Percentiles rank a stretch among this genome's conserved stretches.
These are phyloP conservation scores for Candida vartiovaarae DNA, from an alignment of 805 yeast species.

Conservation along the genomic window DNA sequence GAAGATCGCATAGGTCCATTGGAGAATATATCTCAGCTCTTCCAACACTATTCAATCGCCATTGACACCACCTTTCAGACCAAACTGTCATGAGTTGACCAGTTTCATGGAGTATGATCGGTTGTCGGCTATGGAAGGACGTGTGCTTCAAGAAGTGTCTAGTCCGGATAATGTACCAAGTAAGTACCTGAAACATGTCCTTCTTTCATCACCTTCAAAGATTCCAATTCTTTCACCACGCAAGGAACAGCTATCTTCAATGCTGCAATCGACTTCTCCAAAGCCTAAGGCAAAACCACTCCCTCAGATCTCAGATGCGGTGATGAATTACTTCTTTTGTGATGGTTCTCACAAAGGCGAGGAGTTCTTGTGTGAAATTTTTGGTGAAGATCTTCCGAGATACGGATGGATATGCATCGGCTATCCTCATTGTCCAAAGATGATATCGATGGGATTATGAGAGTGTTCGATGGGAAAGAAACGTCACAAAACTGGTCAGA, in stretches of 20 bases:
- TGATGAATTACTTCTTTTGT: slow-evolving; percentile 3
- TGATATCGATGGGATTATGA: slow-evolving; percentile 9
- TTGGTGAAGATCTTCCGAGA: slow-evolving; percentile 17
- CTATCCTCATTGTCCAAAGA: slow-evolving; percentile 4
- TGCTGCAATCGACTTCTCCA: neutral
- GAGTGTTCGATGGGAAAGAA: slow-evolving; percentile 11
- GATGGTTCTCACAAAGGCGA: slow-evolving; percentile 5
- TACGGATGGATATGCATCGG: slow-evolving; percentile 2
- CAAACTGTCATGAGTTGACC: neutral
- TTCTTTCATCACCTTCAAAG: neutral
- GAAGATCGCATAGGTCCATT: too few species aligned
- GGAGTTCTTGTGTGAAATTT: slow-evolving; percentile 9
- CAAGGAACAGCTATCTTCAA: neutral
- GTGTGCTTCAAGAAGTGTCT: neutral
- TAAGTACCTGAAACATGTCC: neutral
- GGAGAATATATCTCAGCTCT: too few species aligned
- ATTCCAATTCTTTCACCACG: neutral
- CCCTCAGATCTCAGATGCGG: slow-evolving; percentile 2
- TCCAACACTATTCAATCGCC: too few species aligned
- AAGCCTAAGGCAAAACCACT: neutral
- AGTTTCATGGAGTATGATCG: neutral
- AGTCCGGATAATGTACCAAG: neutral
- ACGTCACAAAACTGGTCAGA: slow-evolving; percentile 19
- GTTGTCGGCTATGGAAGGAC: neutral
- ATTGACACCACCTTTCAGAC: too few species aligned